Conservation (phyloP, 768 basidiomycete species). For the Tulasnella sp. region DNA sequence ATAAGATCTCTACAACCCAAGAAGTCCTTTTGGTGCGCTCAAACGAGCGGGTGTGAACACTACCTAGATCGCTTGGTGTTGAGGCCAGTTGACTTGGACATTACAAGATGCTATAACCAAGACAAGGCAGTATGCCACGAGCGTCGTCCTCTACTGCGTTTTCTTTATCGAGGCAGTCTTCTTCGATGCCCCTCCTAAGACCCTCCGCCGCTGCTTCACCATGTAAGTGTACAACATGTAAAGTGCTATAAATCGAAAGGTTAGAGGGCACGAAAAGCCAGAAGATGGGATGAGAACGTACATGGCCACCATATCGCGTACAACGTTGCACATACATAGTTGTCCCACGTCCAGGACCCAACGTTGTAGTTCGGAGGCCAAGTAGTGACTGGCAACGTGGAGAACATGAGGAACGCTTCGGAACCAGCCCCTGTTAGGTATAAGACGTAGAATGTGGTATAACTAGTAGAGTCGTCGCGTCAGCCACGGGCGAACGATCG, state of each 20-base stretch:
- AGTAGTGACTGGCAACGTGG: conserved; percentile 48
- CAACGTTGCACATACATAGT: conserved; percentile 45
- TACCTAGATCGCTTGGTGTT: too few species aligned
- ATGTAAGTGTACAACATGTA: conserved; percentile 49
- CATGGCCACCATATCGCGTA: conserved; percentile 86
- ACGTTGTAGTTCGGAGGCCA: conserved; percentile 23
- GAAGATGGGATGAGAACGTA: conserved; percentile 29
- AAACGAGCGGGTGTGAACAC: too few species aligned
- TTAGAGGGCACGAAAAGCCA: conserved; percentile 8
- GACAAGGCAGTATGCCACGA: too few species aligned
- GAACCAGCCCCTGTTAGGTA: conserved; percentile 88
- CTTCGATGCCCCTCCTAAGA: conserved; percentile 29
- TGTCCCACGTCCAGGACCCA: conserved; percentile 41
- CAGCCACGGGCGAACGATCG: neutral
- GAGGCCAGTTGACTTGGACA: too few species aligned
- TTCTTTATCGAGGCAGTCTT: neutral
- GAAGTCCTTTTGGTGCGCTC: too few species aligned
- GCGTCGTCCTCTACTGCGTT: neutral
- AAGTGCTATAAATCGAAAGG: conserved; percentile 27
- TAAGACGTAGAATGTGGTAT: conserved; percentile 87
- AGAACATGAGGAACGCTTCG: conserved; percentile 73
- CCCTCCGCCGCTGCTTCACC: conserved; percentile 44
- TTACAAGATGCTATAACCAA: too few species aligned
- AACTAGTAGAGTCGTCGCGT: conserved; percentile 35
- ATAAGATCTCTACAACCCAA: too few species aligned